Evolutionary conservation across 495 filamentous ascomycete genomes (phyloP), one percentile per base, ranked within the genome.

Genomic region (Astrothelium subdiscretum): DNA sequence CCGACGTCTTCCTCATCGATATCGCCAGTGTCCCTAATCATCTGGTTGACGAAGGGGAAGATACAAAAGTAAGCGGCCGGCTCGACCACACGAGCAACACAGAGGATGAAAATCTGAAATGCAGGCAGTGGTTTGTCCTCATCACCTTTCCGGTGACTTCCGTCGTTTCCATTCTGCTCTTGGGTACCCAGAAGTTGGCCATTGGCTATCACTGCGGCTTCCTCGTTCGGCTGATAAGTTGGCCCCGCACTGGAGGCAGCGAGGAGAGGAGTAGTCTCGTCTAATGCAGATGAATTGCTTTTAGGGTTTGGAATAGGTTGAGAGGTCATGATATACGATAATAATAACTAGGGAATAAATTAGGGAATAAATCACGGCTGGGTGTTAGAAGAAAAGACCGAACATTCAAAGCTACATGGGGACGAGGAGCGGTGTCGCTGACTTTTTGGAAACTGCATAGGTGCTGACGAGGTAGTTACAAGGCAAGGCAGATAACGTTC

Each of bases 11-110:
- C 67, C 59, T 82, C 76, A 20, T 71, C 52, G 10, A 89, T 67
- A 32, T 76, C 64, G 3, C 85, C 87, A 64, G 80, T 82, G 32
- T 81, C 74, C 67, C 80, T 74, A 3, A 85, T 80, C 87, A 90
- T 90, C 64, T 84, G 72, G 68, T 82, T 87, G 69, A 90, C 81
- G 72, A 86, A 90, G 0, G 87, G 87, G 69, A 90, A 85, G 69
- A 89, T 88, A 66, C 77, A 80, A 74, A 89, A 90, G 74, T 85
- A 90, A 18, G 85, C 84, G 32, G 89, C 75, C 3, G 87, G 87
- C 71, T 90, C 87, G n/a, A 88, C 71, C n/a, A 84, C 69, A 11
- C 85, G 79, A 1, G 83, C 82, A 68, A 80, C 87, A 73, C 87
- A 89, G 24, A 90, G 80, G 2, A 86, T 70, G 43, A 84, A 65